Base-by-base conservation (phyloP, 2,329 filamentous ascomycete genomes). In the Dichotomopilus funicola region DNA sequence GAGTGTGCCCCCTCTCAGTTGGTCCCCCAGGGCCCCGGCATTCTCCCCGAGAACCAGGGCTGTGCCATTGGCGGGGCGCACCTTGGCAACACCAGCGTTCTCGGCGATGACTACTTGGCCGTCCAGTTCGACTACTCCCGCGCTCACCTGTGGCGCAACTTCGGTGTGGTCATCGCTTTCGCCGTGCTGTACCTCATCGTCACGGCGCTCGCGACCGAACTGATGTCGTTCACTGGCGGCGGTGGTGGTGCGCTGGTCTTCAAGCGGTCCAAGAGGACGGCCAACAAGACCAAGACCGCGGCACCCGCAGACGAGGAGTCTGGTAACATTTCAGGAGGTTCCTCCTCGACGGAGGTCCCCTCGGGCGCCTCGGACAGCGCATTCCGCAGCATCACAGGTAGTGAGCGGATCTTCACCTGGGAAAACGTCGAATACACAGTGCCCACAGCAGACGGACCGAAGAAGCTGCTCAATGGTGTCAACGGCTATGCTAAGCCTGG, bases 401-500 rank as follows among this genome's bases (percentile, higher is more conserved):
- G 59, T n/a, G 58, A 63, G 8, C 50, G 56, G 43, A 51, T 87
- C 54, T 89, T 89, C 68, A 89, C 86, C 4, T 90, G 85, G 83
- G 75, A 78, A 41, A 75, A 89, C 61, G 76, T 89, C 33, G 76
- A 85, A 48, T 92, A 90, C 66, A 87, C 82, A 0, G 86, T 92
- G 0, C 86, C 86, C 0, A 63, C 61, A 1, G 54, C 60, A 1
- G 49, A 49, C 1, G 68, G 70, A 0, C 64, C 69, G 27, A 68
- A 67, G 51, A 62, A 66, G 38, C 64, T 74, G 0, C 64, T 78
- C 70, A 84, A 85, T 50, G 62, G 83, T 5, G 81, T 94, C 57
- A 85, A 78, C 55, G 89, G 89, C 1, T 92, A 88, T 62, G 88
- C 84, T 1, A 91, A 90, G 65, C 89, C 89, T 1, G 89, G 89